A percentile compares a stretch with the other conserved stretches of the same genome.
These are phyloP conservation scores for Triticum turgidum DNA, from an alignment of 176 grass and related monocot genomes.

Conservation along the genomic window DNA sequence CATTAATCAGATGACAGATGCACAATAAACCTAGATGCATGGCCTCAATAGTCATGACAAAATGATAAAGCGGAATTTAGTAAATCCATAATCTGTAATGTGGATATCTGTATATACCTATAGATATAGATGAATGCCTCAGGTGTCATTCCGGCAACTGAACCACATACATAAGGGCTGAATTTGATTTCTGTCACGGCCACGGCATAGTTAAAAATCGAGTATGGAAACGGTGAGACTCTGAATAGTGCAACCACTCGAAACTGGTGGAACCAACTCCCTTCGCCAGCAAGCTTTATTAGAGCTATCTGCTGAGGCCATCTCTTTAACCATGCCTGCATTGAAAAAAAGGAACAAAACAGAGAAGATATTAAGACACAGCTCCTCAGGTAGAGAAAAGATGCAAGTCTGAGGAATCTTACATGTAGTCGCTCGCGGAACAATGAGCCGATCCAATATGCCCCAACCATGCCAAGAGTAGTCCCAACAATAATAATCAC, in stretches of 20 bases:
- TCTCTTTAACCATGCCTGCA: constrained; percentile 83
- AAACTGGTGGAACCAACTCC: constrained; percentile 92
- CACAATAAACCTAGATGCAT: too few relatives aligned
- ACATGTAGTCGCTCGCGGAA: constrained; percentile 85
- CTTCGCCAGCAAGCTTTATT: constrained; percentile 88
- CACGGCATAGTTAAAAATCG: constrained; percentile 94
- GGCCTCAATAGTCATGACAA: background rate
- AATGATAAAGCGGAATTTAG: background rate
- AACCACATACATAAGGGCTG: constrained; percentile 81
- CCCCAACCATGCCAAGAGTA: constrained; percentile 83
- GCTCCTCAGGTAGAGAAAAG: background rate
- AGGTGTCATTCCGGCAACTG: constrained; percentile 92
- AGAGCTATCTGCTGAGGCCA: constrained; percentile 90
- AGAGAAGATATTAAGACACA: constrained; percentile 8
- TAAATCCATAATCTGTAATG: background rate
- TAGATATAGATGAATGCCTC: constrained; percentile 97
- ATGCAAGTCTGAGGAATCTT: constrained; percentile 30
- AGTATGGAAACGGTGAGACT: constrained; percentile 97
- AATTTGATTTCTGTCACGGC: constrained; percentile 86
- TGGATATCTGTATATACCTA: constrained; percentile 45
- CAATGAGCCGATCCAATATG: constrained; percentile 85
- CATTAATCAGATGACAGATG: background rate
- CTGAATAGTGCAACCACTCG: constrained; percentile 84
- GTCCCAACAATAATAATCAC: constrained; percentile 97
- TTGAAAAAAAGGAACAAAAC: background rate